phyloP scores from a whole-genome alignment of 2,329 filamentous ascomycete species.

The Aspergillus texensis region DNA sequence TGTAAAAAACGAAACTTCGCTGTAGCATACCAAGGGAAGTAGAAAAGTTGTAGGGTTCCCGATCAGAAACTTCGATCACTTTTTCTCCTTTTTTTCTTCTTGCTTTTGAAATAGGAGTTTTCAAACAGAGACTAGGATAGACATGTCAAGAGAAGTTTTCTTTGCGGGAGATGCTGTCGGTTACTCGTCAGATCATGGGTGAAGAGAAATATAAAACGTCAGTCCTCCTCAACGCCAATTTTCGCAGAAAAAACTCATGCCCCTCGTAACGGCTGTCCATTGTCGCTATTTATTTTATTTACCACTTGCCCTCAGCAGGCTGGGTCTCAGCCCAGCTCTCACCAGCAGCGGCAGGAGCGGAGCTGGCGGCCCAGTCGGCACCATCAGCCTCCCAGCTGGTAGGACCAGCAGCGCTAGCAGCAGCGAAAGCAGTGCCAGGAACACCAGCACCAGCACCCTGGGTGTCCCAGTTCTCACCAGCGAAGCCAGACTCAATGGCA shows the following conservation, averaged over 20 bases:
- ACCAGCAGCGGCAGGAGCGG: constrained; percentile 38
- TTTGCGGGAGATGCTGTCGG: constrained; percentile 8
- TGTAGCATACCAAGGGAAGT: constrained; percentile 31
- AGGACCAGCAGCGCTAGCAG: constrained; percentile 69
- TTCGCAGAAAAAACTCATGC: constrained; percentile 25
- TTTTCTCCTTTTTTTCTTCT: constrained; percentile 38
- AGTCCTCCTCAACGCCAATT: constrained; percentile 26
- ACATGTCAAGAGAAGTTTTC: constrained; percentile 39
- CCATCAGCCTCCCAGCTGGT: constrained; percentile 64
- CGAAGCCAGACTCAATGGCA: constrained; percentile 79
- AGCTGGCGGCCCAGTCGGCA: constrained; percentile 57
- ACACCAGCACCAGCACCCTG: constrained; percentile 62
- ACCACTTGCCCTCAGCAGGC: constrained; percentile 44
- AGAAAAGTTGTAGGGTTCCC: constrained; percentile 30
- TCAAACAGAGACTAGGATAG: constrained; percentile 43
- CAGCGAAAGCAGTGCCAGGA: constrained; percentile 66
- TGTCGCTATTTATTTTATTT: constrained; percentile 31
- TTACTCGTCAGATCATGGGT: constrained; percentile 7
- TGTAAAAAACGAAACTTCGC: constrained; percentile 23
- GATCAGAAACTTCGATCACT: constrained; percentile 31
- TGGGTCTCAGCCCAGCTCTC: constrained; percentile 47
- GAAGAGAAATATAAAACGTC: constrained; percentile 5
- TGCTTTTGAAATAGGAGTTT: constrained; percentile 30
- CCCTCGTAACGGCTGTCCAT: constrained; percentile 34
- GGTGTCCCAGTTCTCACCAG: constrained; percentile 82